These are phyloP conservation scores for Spinacia oleracea DNA, from an alignment of 179 eudicot species.

Conservation along the genomic window DNA sequence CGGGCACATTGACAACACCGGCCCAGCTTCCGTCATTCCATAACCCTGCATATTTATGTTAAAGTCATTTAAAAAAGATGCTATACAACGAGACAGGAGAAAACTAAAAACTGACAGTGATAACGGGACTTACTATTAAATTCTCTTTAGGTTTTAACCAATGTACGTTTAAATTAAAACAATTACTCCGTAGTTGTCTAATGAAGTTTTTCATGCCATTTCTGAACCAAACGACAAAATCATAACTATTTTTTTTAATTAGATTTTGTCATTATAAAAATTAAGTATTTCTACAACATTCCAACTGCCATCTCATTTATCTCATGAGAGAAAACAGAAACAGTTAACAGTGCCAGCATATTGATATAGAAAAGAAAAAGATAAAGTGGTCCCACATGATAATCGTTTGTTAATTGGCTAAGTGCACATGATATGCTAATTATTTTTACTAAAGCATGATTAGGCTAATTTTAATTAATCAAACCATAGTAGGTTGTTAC, in stretches of 20 bases:
- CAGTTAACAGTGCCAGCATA: not conserved
- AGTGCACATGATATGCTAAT: not conserved
- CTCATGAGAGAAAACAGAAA: not conserved
- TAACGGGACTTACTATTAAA: too few species aligned
- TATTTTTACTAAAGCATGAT: too few species aligned
- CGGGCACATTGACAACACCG: conserved; percentile 77
- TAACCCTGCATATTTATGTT: conserved; percentile 68
- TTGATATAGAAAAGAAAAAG: not conserved
- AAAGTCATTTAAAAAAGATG: not conserved
- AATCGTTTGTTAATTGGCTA: not conserved
- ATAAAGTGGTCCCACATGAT: not conserved
- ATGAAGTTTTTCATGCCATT: too few species aligned
- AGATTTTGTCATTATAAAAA: not conserved
- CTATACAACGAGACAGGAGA: not conserved
- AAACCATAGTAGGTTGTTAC: not conserved
- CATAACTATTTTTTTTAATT: not conserved
- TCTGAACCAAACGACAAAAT: not conserved
- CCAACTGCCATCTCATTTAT: not conserved
- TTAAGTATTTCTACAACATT: not conserved
- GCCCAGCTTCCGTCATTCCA: conserved; percentile 98
- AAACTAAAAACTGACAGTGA: too few species aligned
- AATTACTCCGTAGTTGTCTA: too few species aligned
- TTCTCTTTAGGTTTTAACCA: too few species aligned
- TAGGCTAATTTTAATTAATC: not conserved
- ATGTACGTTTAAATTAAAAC: too few species aligned